Conservation (phyloP, 306 rosid genomes). For the Glycyrrhiza uralensis region DNA sequence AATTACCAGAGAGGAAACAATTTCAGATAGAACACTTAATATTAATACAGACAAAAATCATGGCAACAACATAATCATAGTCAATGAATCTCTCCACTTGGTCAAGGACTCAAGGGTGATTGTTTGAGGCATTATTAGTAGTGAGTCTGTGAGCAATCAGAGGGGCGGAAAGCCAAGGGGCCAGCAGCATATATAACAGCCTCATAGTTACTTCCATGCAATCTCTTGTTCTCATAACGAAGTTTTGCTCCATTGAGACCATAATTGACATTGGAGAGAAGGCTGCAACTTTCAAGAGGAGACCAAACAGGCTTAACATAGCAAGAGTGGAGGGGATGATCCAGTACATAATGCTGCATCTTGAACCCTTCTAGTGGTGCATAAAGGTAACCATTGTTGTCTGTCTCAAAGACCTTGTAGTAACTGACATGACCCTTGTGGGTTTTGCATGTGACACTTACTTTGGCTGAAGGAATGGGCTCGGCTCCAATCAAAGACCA, state of each 20-base stretch:
- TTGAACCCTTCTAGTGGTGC: slow-evolving; percentile 67
- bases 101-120: neutral
- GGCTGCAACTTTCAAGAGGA: slow-evolving; percentile 56
- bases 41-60: slow-evolving; percentile 5
- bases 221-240: slow-evolving; percentile 62
- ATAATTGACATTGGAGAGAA: slow-evolving; percentile 63
- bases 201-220: slow-evolving; percentile 53
- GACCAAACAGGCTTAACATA: slow-evolving; percentile 71
- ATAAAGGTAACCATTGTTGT: slow-evolving; percentile 65
- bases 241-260: slow-evolving; percentile 71
- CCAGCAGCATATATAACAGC: slow-evolving; percentile 81
- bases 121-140: slow-evolving; percentile 15
- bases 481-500: slow-evolving; percentile 76
- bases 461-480: slow-evolving; percentile 66
- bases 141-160: slow-evolving; percentile 46
- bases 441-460: slow-evolving; percentile 80
- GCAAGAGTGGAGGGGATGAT: slow-evolving; percentile 88
- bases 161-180: slow-evolving; percentile 84
- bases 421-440: slow-evolving; percentile 57
- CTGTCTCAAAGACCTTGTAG: slow-evolving; percentile 72
- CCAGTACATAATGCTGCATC: slow-evolving; percentile 48
- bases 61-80: neutral
- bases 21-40: slow-evolving; percentile 1
- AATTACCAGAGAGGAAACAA: neutral
- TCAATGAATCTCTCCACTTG: neutral